A percentile compares a stretch with the other conserved stretches of the same genome.
Evolutionary conservation across 23 red algal genomes (phyloP).

Genomic region (Rhodosorus marinus): DNA sequence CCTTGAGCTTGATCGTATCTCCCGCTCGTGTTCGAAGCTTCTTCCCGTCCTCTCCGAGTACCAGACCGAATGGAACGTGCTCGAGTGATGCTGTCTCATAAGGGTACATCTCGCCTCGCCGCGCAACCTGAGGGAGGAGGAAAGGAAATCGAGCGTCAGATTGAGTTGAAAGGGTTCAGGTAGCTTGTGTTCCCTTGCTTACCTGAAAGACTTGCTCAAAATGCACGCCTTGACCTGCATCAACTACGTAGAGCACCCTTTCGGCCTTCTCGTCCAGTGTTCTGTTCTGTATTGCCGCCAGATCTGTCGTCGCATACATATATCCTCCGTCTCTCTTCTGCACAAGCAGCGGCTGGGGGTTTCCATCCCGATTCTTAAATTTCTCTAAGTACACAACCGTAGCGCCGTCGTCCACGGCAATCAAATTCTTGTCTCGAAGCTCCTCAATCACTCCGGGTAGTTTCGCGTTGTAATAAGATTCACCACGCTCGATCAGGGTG

Average conservation of each 20-base stretch:
- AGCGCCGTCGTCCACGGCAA: constrained; percentile 57
- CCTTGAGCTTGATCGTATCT: constrained; percentile 63
- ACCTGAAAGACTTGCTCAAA: constrained; percentile 93
- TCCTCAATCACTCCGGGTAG: constrained; percentile 28
- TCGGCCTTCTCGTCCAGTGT: constrained; percentile 56
- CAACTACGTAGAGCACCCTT: constrained; percentile 85
- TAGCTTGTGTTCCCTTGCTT: no score
- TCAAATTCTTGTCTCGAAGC: constrained; percentile 45
- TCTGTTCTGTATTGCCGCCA: constrained; percentile 85
- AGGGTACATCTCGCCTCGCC: constrained; percentile 34
- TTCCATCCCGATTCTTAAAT: constrained; percentile 68
- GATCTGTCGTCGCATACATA: constrained; percentile 91
- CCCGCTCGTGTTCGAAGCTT: constrained; percentile 96
- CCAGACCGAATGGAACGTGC: constrained; percentile 96
- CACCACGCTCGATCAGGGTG: constrained; percentile 61
- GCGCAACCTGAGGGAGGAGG: no score
- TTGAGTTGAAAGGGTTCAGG: no score
- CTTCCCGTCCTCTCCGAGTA: constrained; percentile 90
- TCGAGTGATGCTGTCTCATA: constrained; percentile 47
- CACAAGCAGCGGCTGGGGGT: constrained; percentile 80
- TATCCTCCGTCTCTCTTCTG: constrained; percentile 85
- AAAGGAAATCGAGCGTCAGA: no score
- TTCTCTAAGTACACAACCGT: constrained; percentile 80
- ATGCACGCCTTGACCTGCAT: constrained; percentile 82
- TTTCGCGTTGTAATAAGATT: constrained; percentile 89